Evolutionary conservation across 305 asterid genomes (phyloP).

Genomic region (Euphrasia arctica): DNA sequence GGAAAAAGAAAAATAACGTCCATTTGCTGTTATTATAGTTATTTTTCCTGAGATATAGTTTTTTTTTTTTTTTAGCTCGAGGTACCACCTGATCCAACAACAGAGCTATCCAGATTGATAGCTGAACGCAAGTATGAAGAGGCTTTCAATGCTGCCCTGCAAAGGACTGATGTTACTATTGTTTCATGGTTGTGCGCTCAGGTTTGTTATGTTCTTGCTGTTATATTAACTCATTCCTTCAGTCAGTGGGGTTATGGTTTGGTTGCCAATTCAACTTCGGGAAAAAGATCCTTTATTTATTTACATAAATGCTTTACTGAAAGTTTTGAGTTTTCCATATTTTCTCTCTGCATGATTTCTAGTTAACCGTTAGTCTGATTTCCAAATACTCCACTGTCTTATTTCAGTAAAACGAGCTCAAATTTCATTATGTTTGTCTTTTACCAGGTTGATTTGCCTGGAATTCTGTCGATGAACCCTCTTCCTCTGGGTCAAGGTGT

Average conservation of each 20-base stretch:
- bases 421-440: constrained; percentile 2
- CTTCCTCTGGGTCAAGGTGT: constrained; percentile 79
- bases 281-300: not conserved
- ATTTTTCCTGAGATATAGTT: constrained; percentile 1
- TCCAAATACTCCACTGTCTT: not conserved
- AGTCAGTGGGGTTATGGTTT: not conserved
- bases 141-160: constrained; percentile 78
- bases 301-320: not conserved
- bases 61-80: constrained; percentile 45
- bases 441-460: constrained; percentile 59
- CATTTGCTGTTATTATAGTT: constrained; percentile 6
- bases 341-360: not conserved
- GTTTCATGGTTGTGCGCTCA: constrained; percentile 92
- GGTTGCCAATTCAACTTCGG: not conserved
- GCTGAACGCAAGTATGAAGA: constrained; percentile 72
- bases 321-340: not conserved
- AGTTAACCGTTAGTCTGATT: not conserved
- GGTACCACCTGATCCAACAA: constrained; percentile 82
- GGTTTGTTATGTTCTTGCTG: constrained; percentile 38
- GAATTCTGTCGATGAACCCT: constrained; percentile 51
- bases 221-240: not conserved
- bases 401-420: not conserved
- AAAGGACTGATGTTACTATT: constrained; percentile 67
- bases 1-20: not conserved
- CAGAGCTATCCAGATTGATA: constrained; percentile 64